Conservation (phyloP, 2,329 filamentous ascomycete species). For the Fusarium verticillioides region DNA sequence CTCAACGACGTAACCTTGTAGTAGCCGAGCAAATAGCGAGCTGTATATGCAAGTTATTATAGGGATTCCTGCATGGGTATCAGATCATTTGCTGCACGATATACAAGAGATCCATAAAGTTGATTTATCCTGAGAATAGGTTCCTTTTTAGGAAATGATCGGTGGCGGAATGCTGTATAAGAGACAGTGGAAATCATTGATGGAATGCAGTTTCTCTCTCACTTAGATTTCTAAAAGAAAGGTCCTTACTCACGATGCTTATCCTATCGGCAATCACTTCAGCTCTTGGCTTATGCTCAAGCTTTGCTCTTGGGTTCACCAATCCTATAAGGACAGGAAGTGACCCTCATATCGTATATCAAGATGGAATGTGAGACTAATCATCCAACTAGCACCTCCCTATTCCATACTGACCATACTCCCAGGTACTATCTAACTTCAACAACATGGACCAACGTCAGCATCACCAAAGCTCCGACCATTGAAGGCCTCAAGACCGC, state of each 20-base stretch:
- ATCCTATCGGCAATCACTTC: neutral
- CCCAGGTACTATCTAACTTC: neutral
- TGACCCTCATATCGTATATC: neutral
- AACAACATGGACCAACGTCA: neutral
- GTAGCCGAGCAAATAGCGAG: neutral
- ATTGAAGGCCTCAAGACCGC: constrained; percentile 1
- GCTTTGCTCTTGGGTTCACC: neutral
- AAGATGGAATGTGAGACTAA: neutral
- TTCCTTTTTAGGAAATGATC: neutral
- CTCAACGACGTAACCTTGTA: neutral
- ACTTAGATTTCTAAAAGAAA: too few species aligned
- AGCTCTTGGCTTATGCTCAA: neutral
- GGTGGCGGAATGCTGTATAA: neutral
- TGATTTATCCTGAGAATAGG: too few species aligned
- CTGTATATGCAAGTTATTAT: too few species aligned
- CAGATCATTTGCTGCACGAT: neutral
- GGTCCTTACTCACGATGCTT: neutral
- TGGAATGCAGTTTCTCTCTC: neutral
- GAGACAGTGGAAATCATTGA: neutral
- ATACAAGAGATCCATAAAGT: neutral
- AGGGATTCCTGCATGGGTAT: neutral
- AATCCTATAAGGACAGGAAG: neutral
- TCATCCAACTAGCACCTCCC: fast-evolving
- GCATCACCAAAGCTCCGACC: neutral
- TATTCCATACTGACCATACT: fast-evolving